Evolutionary conservation across 202 grass and related monocot genomes (phyloP), one percentile per base, ranked within the genome.

Genomic region (Alloteropsis angusta): DNA sequence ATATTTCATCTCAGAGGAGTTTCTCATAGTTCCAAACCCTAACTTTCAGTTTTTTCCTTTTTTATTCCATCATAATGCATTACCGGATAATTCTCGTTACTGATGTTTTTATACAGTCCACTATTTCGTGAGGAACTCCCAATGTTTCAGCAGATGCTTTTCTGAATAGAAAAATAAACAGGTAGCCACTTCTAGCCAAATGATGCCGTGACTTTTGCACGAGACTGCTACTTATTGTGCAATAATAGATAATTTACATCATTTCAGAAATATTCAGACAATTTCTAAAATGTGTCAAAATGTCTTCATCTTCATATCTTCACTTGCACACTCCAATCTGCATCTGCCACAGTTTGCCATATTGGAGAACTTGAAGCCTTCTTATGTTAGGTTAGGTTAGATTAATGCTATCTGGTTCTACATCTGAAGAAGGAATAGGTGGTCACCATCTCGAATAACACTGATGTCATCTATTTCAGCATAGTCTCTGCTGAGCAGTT

Each of bases 391-490:
- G 43, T 81, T 77, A 77, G 65, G 32, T 66, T 85, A 37, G 30
- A 23, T 76, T 67, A 49, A 37, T 74, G n/a, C 17, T 71, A 36
- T 26, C 60, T 21, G 26, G 75, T 77, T 23, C 78, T 77, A 83
- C 46, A 74, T 80, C 55, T 88, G 58, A 82, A 84, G 44, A 70
- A 94, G 74, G 79, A 84, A 88, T 61, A 94, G 76, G 74, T 88
- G 85, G n/a, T 94, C 92, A 0, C 83, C 92, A 34, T 94, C 88
- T 70, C 83, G 83, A 80, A 91, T 82, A 56, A 91, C 83, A 65
- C 25, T 21, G 18, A 88, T 80, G 77, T 94, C 88, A 72, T 91
- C 83, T 88, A 94, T 90, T 84, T 91, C 92, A 72, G 86, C 88
- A 11, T 84, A 60, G 79, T 91, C 88, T 86, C 72, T 83, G 50